phyloP scores from a whole-genome alignment of 306 rosid genomes.

The Cucurbita pepo region DNA sequence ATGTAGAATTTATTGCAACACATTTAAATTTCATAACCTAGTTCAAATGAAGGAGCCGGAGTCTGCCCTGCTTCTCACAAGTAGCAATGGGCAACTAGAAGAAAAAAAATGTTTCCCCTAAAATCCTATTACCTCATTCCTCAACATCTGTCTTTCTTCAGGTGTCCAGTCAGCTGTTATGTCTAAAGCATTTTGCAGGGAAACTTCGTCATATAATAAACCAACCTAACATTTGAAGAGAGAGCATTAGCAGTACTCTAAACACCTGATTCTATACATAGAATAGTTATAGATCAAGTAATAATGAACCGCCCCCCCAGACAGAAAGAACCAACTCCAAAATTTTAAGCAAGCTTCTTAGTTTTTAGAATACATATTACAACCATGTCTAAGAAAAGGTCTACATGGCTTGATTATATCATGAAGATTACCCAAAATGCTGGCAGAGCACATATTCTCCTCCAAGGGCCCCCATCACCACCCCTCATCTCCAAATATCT shows the following conservation, averaged over 20 bases:
- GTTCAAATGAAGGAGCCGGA: neutral
- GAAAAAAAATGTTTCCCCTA: neutral
- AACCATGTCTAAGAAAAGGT: conserved; percentile 1
- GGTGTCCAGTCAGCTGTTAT: conserved; percentile 83
- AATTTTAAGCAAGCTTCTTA: neutral
- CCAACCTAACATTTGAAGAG: conserved; percentile 65
- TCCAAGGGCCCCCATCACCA: conserved; percentile 99
- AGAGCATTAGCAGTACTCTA: neutral
- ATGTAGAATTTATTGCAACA: neutral
- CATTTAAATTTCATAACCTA: neutral
- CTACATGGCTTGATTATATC: conserved; percentile 6
- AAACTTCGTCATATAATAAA: conserved; percentile 65
- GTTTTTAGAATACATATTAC: neutral
- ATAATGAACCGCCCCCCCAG: neutral
- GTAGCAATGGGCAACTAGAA: neutral
- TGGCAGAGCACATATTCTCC: conserved; percentile 96
- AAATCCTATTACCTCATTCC: conserved; percentile 59
- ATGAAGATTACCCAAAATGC: conserved; percentile 75
- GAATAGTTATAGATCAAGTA: neutral
- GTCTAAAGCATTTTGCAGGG: conserved; percentile 66
- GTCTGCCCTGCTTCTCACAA: neutral
- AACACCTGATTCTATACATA: neutral
- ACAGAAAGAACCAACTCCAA: neutral
- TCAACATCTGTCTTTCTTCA: conserved; percentile 77
- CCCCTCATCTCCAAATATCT: conserved; percentile 99